These are phyloP conservation scores for Argentina anserina DNA, from an alignment of 306 rosid genomes.

Conservation along the genomic window DNA sequence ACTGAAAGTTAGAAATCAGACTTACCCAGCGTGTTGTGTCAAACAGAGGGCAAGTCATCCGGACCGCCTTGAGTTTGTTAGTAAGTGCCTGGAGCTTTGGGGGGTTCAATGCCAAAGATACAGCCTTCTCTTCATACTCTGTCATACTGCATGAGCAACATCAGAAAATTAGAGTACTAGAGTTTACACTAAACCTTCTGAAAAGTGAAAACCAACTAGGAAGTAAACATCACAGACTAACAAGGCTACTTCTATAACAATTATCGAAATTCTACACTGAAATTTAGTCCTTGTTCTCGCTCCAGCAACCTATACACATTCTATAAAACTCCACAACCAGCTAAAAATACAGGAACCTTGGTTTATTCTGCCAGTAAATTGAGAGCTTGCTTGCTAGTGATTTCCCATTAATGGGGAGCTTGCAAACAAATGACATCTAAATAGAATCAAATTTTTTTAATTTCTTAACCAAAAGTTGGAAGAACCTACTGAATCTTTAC, in stretches of 20 bases:
- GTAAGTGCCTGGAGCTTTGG: slow-evolving; percentile 74
- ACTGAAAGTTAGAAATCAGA: not conserved
- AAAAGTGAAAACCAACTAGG: not conserved
- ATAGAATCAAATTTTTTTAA: no score
- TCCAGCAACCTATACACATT: no score
- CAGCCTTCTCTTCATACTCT: slow-evolving; percentile 95
- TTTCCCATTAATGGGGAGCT: no score
- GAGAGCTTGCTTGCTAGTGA: no score
- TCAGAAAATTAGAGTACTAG: not conserved
- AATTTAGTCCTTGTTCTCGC: no score
- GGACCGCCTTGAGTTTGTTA: slow-evolving; percentile 69
- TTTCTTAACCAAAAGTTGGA: no score
- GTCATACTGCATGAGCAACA: slow-evolving; percentile 52
- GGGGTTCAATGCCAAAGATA: slow-evolving; percentile 70
- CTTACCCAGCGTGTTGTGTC: slow-evolving; percentile 95
- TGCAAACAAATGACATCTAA: no score
- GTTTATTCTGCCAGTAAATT: no score
- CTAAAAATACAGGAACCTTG: no score
- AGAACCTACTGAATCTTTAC: not conserved
- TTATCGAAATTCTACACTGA: no score
- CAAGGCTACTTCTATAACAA: not conserved
- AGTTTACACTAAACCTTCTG: not conserved
- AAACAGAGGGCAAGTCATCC: slow-evolving; percentile 86
- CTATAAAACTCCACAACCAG: no score
- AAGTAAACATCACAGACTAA: not conserved